phyloP scores from a whole-genome alignment of 2,329 filamentous ascomycete species.

The Massarina eburnea region DNA sequence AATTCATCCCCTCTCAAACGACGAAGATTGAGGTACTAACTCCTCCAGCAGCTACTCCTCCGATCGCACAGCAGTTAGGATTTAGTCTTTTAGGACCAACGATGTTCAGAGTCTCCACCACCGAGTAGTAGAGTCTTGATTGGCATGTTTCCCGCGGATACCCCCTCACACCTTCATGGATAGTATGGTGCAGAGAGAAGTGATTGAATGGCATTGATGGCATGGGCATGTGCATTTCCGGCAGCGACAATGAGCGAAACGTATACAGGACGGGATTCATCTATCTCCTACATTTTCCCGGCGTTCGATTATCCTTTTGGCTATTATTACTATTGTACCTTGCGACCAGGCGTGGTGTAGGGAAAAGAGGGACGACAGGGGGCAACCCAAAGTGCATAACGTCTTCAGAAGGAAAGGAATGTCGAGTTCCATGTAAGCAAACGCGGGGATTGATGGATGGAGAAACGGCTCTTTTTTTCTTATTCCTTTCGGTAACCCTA shows the following conservation, averaged over 20 bases:
- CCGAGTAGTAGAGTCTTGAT: not conserved
- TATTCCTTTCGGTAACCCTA: too few relatives aligned
- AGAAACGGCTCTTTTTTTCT: not conserved
- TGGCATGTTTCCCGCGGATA: conserved; percentile 2
- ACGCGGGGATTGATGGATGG: not conserved
- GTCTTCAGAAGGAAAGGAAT: too few relatives aligned
- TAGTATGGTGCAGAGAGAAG: not conserved
- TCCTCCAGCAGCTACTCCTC: conserved; percentile 7
- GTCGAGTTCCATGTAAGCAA: too few relatives aligned
- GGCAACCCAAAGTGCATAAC: not conserved
- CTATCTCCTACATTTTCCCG: conserved; percentile 4
- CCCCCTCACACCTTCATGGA: not conserved
- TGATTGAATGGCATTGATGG: not conserved
- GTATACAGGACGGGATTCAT: not conserved
- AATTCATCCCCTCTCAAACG: conserved; percentile 31
- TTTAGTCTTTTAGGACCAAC: too few relatives aligned
- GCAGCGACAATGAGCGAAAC: not conserved
- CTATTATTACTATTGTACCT: not conserved
- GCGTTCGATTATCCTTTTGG: not conserved
- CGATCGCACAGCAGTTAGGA: conserved; percentile 12
- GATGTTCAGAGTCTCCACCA: not conserved
- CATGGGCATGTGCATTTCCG: not conserved
- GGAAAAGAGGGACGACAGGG: not conserved
- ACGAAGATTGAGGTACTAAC: conserved; percentile 1
- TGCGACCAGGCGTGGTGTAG: not conserved